Base-by-base conservation (phyloP, 2,329 filamentous ascomycete species). In the Pseudocercospora fuligena region DNA sequence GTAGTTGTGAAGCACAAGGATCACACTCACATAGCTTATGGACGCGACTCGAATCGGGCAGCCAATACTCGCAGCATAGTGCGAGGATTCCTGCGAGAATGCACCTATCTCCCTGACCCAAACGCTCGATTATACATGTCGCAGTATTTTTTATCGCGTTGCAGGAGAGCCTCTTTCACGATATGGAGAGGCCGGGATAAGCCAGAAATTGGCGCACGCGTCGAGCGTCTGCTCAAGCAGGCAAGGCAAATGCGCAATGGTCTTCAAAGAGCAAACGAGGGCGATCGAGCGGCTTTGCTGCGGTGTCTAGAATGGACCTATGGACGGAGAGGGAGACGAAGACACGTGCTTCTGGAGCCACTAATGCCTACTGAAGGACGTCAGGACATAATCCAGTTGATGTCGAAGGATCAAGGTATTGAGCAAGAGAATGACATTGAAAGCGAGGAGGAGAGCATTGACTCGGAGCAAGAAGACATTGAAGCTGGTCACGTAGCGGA, bases 101-200 rank as follows among this genome's bases (percentile, higher is more conserved):
- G 82, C 68, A 83, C 84, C 63, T 89, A 89, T 72, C 83, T 90
- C 46, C 87, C 88, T 29, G 87, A 89, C 73, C 80, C 84, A 1
- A 77, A 81, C 65, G 85, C 86, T 46, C 82, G 84, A 69, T 62
- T 70, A 33, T 86, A 84, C 77, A 80, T 87, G 75, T 80, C 79
- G 65, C 72, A 80, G 60, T 80, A 87, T 75, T 78, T 86, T 53
- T 68, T 84, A 36, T 69, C 73, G 40, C 80, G 84, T 68, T 89
- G 86, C 76, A 81, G 82, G 19, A 68, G 46, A 7, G 70, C 72
- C 62, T 61, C 62, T 27, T 63, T 63, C 51, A 69, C 67, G 43
- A 63, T 60, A 5, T 69, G 68, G 69, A 43, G 70, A 53, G 66
- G 66, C 14, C 68, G 67, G 7, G 43, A 72, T 16, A 63, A 72